A percentile compares a stretch with the other conserved stretches of the same genome.
Evolutionary conservation across 352 stramenopile species (phyloP).

Genomic region (Pythium diclinum): DNA sequence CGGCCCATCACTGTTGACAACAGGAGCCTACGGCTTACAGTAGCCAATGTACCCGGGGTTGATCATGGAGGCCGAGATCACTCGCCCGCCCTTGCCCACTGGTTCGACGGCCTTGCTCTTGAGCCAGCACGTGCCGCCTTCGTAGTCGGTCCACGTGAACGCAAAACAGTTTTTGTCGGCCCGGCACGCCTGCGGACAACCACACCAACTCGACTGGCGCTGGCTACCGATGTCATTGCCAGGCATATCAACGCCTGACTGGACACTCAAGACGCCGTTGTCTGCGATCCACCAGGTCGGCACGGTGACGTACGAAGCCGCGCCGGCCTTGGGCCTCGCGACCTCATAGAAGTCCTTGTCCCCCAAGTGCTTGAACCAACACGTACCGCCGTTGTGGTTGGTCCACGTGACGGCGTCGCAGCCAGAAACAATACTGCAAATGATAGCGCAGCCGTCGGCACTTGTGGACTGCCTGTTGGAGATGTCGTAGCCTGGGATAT

Average conservation of each 20-base stretch:
- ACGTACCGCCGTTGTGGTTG: slow-evolving; percentile 46
- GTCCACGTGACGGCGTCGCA: slow-evolving; percentile 30
- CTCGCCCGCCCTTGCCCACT: neutral
- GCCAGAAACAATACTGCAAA: neutral
- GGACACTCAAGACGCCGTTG: too few species aligned
- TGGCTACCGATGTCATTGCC: slow-evolving; percentile 9
- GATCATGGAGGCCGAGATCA: too few species aligned
- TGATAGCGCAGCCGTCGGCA: neutral
- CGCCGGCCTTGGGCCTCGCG: too few species aligned
- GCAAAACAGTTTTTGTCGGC: neutral
- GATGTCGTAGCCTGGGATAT: slow-evolving; percentile 1
- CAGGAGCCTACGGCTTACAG: too few species aligned
- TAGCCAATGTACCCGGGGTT: too few species aligned
- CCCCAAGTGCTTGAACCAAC: slow-evolving; percentile 38
- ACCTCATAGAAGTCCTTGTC: too few species aligned
- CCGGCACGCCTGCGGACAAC: neutral
- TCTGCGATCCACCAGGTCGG: too few species aligned
- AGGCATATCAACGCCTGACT: neutral
- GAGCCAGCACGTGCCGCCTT: slow-evolving; percentile 31
- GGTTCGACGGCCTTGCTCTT: slow-evolving; percentile 28
- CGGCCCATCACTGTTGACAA: too few species aligned
- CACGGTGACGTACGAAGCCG: too few species aligned
- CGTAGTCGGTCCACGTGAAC: slow-evolving; percentile 13
- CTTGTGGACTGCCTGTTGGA: neutral
- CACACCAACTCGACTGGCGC: neutral